These are phyloP conservation scores for Thermoascus crustaceus DNA, from an alignment of 2,329 filamentous ascomycete genomes.

Conservation along the genomic window DNA sequence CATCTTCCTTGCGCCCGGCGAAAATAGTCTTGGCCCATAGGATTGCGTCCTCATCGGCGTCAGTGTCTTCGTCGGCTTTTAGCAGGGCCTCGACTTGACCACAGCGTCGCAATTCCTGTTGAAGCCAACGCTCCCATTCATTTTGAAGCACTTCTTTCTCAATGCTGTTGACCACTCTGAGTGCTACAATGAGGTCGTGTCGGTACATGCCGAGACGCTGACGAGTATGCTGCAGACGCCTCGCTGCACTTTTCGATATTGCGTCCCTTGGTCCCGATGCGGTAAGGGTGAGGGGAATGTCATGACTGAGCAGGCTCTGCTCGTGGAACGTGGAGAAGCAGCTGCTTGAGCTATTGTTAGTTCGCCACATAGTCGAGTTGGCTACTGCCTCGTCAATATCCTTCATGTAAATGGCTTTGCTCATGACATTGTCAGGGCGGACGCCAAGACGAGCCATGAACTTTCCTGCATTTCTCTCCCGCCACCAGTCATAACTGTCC, in stretches of 20 bases:
- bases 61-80: constrained; percentile 15
- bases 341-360: constrained; percentile 22
- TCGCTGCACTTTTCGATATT: constrained; percentile 30
- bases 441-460: constrained; percentile 81
- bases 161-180: constrained; percentile 81
- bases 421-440: constrained; percentile 70
- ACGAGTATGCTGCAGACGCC: constrained; percentile 67
- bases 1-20: constrained; percentile 33
- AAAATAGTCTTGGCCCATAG: constrained; percentile 22
- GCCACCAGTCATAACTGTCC: constrained; percentile 72
- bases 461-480: constrained; percentile 66
- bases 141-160: constrained; percentile 77
- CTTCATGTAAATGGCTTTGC: constrained; percentile 71
- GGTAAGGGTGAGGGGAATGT: constrained; percentile 22
- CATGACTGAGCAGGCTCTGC: constrained; percentile 27
- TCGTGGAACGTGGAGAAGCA: constrained; percentile 40
- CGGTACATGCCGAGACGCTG: constrained; percentile 76
- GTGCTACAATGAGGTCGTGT: constrained; percentile 82
- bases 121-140: constrained; percentile 91
- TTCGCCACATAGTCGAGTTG: constrained; percentile 22
- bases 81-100: constrained; percentile 50
- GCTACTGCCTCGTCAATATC: constrained; percentile 64
- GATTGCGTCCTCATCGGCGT: constrained; percentile 15
- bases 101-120: constrained; percentile 70
- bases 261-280: constrained; percentile 20